Percentiles rank a stretch among this genome's conserved stretches.
phyloP scores from a whole-genome alignment of 768 basidiomycete genomes.

The Phallus indusiatus region DNA sequence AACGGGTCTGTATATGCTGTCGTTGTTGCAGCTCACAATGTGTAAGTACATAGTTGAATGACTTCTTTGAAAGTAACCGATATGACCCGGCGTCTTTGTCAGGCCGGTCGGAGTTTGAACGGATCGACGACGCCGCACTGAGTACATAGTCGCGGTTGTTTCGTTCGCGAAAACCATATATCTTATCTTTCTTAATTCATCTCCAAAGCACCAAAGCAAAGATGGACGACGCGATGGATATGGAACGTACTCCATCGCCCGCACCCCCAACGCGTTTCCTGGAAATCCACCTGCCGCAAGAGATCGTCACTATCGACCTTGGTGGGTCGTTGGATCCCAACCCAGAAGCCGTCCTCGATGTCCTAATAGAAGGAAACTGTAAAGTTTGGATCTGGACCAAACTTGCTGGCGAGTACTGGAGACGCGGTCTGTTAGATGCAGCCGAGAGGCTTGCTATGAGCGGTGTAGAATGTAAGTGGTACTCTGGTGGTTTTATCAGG shows the following conservation, averaged over 20 bases:
- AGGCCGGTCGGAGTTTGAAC: too few species aligned
- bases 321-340: constrained; percentile 68
- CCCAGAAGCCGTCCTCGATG: constrained; percentile 63
- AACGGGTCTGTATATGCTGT: too few species aligned
- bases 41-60: too few species aligned
- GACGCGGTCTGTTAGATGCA: constrained; percentile 60
- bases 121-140: too few species aligned
- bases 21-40: too few species aligned
- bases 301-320: constrained; percentile 84
- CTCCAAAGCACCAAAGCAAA: background rate
- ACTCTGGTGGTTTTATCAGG: background rate
- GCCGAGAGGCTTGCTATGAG: constrained; percentile 67
- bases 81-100: too few species aligned
- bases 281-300: constrained; percentile 68
- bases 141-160: too few species aligned
- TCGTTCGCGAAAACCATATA: too few species aligned
- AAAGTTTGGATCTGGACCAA: constrained; percentile 71
- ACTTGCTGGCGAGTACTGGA: constrained; percentile 84
- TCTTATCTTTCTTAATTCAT: too few species aligned
- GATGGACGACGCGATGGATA: constrained; percentile 2
- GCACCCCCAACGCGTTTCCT: constrained; percentile 28
- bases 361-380: constrained; percentile 65
- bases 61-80: too few species aligned
- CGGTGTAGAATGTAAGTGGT: constrained; percentile 31
- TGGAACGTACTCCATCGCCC: constrained; percentile 9